Evolutionary conservation across 805 yeast genomes (phyloP), one percentile per base, ranked within the genome.

Genomic region (Sugiyamaella floridensis): DNA sequence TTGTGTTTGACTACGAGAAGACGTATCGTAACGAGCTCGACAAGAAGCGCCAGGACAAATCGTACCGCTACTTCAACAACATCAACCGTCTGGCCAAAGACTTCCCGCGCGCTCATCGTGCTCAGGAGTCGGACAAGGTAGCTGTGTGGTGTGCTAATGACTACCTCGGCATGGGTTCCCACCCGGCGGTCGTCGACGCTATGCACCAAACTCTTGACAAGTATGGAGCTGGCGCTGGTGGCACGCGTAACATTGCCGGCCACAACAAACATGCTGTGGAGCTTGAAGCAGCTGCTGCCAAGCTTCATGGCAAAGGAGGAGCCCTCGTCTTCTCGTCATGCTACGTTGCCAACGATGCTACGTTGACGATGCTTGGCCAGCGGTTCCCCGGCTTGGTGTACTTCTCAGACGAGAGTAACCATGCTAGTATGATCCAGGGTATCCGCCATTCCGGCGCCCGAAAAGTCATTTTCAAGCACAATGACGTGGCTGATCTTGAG

Each of bases 91-190:
- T 93, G 62, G 98, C 98, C 47, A 76, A 82, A 55, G 96, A 92
- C 67, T 93, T 89, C 66, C 99, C 99, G 44, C 75, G 75, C 63
- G 99, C 99, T 40, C 99, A 93, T 67, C 80, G 93, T 59, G 77
- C 83, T 53, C 56, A 66, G 40, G 66, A 63, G 53, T 74, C 74
- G 14, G 95, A 89, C 63, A 86, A 86, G 66, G 99, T 93, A 54
- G 89, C 96, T 49, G 99, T 93, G 54, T 93, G 99, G 99, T 93
- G 99, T 67, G 90, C 99, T 43, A 93, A 93, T 69, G 99, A 93
- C 71, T 93, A 93, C 69, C 76, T 93, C 56, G 97, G 98, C 11
- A 87, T 93, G 93, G 92, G 97, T 49, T 82, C 81, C 64, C 86
- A 92, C 67, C 78, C 77, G 57, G 73, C 77, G 57, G 92, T 92